Base-by-base conservation (phyloP, 2,329 filamentous ascomycete genomes). In the Ophiostoma montium region DNA sequence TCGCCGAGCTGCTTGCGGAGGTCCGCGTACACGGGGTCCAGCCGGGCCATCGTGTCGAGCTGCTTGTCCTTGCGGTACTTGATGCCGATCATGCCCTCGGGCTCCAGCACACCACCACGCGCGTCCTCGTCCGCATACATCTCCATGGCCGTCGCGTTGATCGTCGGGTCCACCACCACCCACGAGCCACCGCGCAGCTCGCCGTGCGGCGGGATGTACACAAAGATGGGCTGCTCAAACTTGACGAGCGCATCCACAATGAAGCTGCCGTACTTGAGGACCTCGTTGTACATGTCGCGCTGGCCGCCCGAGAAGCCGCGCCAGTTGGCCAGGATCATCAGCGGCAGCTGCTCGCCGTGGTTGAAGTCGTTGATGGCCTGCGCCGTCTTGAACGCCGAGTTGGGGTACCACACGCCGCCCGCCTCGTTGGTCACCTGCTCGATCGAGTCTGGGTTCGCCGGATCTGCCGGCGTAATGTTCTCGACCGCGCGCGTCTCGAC, bases 301-400 rank as follows among this genome's bases (percentile, higher is more conserved):
- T 98, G 92, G 56, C 92, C 92, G 73, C 92, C 92, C 58, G 92
- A 98, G 86, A 98, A 98, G 74, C 92, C 92, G 80, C 92, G 84
- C 92, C 92, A 98, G 77, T 98, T 98, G 69, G 92, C 92, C 56
- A 98, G 80, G 64, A 98, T 98, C 88, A 98, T 96, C 57, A 98
- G 73, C 50, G 92, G 92, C 62, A 98, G 76, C 72, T 98, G 92
- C 71, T 98, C 92, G 65, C 92, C 92, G 57, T 94, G 80, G 79
- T 98, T 98, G 79, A 98, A 98, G 73, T 98, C 92, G 61, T 84
- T 88, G 71, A 98, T 94, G 50, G 92, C 92, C 69, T 98, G 92
- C 3, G 92, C 92, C 54, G 92, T 98, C 84, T 98, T 98, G 82
- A 90, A 98, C 21, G 92, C 92, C 11, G 90, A 96, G 78, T 98